Evolutionary conservation across 2,329 filamentous ascomycete species (phyloP), one percentile per base, ranked within the genome.

Genomic region (Stemphylium lycopersici): DNA sequence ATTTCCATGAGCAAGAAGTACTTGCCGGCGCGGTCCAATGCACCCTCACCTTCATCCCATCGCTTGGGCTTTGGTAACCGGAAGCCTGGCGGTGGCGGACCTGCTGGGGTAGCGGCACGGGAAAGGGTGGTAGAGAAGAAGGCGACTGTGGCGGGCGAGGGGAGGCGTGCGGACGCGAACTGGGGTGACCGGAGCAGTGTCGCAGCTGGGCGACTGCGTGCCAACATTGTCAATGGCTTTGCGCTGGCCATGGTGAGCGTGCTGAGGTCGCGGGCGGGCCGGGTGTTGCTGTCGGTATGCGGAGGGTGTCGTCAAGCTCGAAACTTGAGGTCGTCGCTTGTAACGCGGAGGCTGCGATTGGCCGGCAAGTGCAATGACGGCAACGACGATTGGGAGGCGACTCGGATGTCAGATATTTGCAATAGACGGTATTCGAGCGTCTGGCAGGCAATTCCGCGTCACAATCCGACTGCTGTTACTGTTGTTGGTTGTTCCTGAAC

Each of bases 1-100:
- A 98, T 95, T 84, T 99, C 95, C 48, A 90, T 88, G 83, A 98
- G 81, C 75, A 99, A 84, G 80, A 99, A 99, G 83, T 92, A 98
- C 76, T 93, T 95, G 67, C 90, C 92, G 61, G 91, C 83, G 76
- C 88, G 89, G 79, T 97, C 91, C 66, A 96, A 80, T 32, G 89
- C 85, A 62, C 83, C 86, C 75, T 96, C 91, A 59, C 84, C 82
- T 77, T 96, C 85, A 65, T 96, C 87, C 91, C 92, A 98, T 79
- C 86, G 80, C 75, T 87, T 84, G 46, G 84, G 87, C 60, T 82
- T 84, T 70, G 87, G 84, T 68, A 93, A 82, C 67, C 95, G 87
- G 84, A 96, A 97, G 62, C 88, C 87, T 65, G 87, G 80, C 53
- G 91, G 90, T 64, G 91, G 91, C 65, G 90, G 87, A 43, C 93